Conservation (phyloP, 495 filamentous ascomycete species). For the Darksidea phi region DNA sequence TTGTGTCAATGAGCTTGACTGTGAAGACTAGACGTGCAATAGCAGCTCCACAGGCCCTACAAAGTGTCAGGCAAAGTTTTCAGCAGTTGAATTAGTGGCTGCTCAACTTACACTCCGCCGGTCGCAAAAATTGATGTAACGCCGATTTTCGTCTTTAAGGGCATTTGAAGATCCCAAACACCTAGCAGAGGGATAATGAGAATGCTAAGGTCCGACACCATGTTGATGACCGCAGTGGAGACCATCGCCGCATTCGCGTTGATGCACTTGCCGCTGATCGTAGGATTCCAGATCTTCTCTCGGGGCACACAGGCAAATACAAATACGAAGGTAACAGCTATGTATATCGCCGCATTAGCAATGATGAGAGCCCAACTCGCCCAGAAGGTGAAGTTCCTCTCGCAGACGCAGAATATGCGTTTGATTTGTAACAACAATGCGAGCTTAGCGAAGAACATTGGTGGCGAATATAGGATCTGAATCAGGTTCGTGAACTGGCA, state of each 20-base stretch:
- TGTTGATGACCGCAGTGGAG: constrained; percentile 1
- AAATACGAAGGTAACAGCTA: constrained; percentile 17
- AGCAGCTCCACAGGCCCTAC: too few relatives aligned
- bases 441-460: constrained; percentile 15
- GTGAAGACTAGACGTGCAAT: too few relatives aligned
- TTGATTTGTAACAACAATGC: constrained; percentile 15
- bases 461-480: constrained; percentile 21
- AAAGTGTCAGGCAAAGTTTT: too few relatives aligned
- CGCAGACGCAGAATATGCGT: constrained; percentile 30
- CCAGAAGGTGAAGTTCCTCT: constrained; percentile 26
- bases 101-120: too few relatives aligned
- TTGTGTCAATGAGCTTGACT: too few relatives aligned
- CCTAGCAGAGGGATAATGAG: too few relatives aligned
- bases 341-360: constrained; percentile 21
- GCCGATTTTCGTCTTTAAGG: too few relatives aligned
- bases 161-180: too few relatives aligned
- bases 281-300: constrained; percentile 18
- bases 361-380: constrained; percentile 20
- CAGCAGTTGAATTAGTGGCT: too few relatives aligned
- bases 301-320: constrained; percentile 18
- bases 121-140: too few relatives aligned
- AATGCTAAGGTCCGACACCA: too few relatives aligned
- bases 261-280: constrained; percentile 4
- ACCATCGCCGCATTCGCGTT: neutral
- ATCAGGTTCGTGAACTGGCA: constrained; percentile 26